phyloP scores from a whole-genome alignment of 768 basidiomycete genomes.

The Tricholoma flavovirens region DNA sequence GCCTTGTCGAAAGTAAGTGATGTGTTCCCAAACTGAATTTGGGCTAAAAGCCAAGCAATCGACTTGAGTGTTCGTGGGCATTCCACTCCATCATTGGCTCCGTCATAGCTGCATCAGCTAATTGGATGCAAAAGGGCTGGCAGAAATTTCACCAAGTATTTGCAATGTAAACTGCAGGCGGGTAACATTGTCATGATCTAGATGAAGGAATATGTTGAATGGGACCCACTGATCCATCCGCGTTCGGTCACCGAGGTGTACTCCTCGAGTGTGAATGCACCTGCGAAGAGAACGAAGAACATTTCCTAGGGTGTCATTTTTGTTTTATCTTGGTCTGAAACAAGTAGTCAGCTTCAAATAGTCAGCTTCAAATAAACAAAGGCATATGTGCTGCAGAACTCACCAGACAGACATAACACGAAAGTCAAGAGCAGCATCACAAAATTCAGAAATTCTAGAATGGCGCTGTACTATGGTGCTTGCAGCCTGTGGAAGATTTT shows the following conservation, averaged over 20 bases:
- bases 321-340: conserved; percentile 50
- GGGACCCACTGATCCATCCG: conserved; percentile 78
- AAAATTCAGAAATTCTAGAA: conserved; percentile 78
- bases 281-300: conserved; percentile 68
- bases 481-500: conserved; percentile 49
- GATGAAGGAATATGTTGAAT: not conserved
- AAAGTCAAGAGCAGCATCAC: conserved; percentile 61
- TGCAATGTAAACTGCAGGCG: conserved; percentile 73
- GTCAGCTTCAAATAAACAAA: no score
- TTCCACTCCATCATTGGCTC: conserved; percentile 22
- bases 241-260: conserved; percentile 85
- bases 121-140: no score
- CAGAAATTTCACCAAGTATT: conserved; percentile 34
- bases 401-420: conserved; percentile 70
- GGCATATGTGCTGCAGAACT: conserved; percentile 19
- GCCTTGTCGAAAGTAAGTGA: conserved; percentile 55
- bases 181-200: not conserved
- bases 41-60: conserved; percentile 80
- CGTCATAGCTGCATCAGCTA: not conserved
- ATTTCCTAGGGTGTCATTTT: conserved; percentile 57
- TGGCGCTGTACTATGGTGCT: conserved; percentile 74
- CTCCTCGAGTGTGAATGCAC: conserved; percentile 79
- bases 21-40: conserved; percentile 83
- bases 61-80: conserved; percentile 33
- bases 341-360: not conserved